Evolutionary conservation across 805 yeast species (phyloP).

Genomic region (Candida silvicultrix): DNA sequence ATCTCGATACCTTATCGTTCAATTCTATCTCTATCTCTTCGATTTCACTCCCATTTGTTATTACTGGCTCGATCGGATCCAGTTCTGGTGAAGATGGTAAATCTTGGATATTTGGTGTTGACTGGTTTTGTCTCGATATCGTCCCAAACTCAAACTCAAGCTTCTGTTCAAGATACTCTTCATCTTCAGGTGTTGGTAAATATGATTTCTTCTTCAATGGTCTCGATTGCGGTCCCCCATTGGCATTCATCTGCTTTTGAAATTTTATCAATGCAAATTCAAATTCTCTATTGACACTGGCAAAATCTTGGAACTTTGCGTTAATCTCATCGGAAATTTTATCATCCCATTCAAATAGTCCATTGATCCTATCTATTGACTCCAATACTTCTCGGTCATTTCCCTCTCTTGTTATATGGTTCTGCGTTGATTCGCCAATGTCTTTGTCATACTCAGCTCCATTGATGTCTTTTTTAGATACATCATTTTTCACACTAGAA

Average conservation of each 20-base stretch:
- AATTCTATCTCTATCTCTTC: conserved; percentile 16
- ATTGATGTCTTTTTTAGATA: background rate
- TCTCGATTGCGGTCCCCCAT: too few species aligned
- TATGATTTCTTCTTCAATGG: background rate
- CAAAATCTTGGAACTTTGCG: background rate
- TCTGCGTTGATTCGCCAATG: background rate
- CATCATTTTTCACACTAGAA: background rate
- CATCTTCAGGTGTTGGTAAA: conserved; percentile 18
- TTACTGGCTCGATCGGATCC: background rate
- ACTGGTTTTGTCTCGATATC: background rate
- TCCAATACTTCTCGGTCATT: background rate
- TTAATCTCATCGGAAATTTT: background rate
- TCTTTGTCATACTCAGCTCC: background rate
- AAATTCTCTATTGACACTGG: background rate
- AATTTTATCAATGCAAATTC: background rate
- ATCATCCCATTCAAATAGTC: background rate
- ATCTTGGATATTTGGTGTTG: background rate
- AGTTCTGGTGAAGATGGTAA: conserved; percentile 17
- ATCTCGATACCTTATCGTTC: conserved; percentile 7
- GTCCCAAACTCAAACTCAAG: background rate
- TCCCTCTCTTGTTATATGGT: background rate
- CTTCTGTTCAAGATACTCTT: conserved; percentile 1
- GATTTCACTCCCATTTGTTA: background rate
- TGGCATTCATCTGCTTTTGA: background rate
- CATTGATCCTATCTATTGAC: background rate